Percentiles rank a stretch among this genome's conserved stretches.
Evolutionary conservation across 129 eudicot genomes (phyloP).

Genomic region (Saposhnikovia divaricata): DNA sequence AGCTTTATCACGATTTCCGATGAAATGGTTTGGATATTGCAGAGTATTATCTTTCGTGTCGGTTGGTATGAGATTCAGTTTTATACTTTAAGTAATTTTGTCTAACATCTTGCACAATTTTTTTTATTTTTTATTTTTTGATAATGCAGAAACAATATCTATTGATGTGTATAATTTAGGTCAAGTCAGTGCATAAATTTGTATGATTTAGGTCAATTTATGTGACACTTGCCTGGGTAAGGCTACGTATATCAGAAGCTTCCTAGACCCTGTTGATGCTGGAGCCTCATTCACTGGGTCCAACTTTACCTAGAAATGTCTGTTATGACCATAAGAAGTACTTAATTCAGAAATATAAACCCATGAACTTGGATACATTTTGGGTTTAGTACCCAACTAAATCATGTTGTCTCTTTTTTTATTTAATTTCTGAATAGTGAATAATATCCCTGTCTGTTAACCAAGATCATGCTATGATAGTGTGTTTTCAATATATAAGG

Average conservation of each 20-base stretch:
- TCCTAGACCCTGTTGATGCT: neutral
- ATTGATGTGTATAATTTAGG: neutral
- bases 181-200: neutral
- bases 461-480: neutral
- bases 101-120: neutral
- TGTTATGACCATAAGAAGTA: neutral
- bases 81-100: neutral
- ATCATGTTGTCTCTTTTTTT: neutral
- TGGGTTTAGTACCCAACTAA: neutral
- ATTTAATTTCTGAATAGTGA: neutral
- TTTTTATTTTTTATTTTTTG: neutral
- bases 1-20: neutral
- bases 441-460: neutral
- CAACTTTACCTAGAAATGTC: neutral
- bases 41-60: neutral
- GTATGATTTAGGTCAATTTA: neutral
- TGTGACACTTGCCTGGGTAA: neutral
- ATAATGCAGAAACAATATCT: neutral
- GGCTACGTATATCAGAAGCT: neutral
- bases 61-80: neutral
- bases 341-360: neutral
- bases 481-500: neutral
- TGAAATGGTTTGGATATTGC: conserved; percentile 13
- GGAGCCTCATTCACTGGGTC: neutral
- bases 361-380: neutral